These are phyloP conservation scores for Tolypocladium endophyticum DNA, from an alignment of 2,329 filamentous ascomycete species.

Conservation along the genomic window DNA sequence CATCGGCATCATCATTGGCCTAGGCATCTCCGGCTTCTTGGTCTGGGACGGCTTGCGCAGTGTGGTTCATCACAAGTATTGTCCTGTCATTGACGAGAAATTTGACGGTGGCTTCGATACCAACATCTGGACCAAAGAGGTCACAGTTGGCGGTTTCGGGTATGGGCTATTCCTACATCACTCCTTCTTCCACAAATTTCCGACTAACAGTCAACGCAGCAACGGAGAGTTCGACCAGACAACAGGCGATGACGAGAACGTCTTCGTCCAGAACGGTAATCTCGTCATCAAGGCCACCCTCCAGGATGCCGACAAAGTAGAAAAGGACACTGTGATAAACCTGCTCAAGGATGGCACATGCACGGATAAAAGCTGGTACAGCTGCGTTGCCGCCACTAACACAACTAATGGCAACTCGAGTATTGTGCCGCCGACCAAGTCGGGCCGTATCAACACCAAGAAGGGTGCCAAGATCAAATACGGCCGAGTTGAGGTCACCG, in stretches of 20 bases:
- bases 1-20: constrained; percentile 57
- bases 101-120: constrained; percentile 49
- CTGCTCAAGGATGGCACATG: constrained; percentile 57
- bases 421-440: constrained; percentile 67
- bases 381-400: constrained; percentile 64
- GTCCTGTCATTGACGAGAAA: constrained; percentile 54
- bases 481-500: constrained; percentile 70
- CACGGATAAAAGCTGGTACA: constrained; percentile 44
- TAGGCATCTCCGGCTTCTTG: constrained; percentile 58
- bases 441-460: constrained; percentile 68
- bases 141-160: constrained; percentile 67
- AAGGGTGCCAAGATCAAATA: constrained; percentile 64
- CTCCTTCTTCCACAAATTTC: background rate
- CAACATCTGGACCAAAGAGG: constrained; percentile 62
- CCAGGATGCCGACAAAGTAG: constrained; percentile 56
- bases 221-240: constrained; percentile 78
- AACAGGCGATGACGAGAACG: constrained; percentile 61
- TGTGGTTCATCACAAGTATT: constrained; percentile 67
- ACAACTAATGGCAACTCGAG: constrained; percentile 58
- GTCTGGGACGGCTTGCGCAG: constrained; percentile 65
- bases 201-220: constrained; percentile 25
- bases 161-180: constrained; percentile 28
- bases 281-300: constrained; percentile 70
- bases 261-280: constrained; percentile 58
- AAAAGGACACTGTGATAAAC: constrained; percentile 57